Evolutionary conservation across 805 yeast genomes (phyloP), one percentile per base, ranked within the genome.

Genomic region (Cephaloascus fragrans): DNA sequence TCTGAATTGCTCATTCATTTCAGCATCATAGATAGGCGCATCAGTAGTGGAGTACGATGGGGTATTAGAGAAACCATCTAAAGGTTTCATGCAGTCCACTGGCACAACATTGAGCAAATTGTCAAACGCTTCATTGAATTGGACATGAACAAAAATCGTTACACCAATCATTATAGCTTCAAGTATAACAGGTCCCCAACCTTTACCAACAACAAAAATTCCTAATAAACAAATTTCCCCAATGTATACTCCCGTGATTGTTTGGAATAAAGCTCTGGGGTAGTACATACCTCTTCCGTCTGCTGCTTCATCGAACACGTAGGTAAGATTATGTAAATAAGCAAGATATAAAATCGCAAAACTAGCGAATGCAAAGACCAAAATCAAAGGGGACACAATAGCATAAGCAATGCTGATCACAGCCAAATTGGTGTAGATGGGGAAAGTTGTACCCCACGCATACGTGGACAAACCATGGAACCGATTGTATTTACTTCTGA

Each of bases 141-240:
- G 72, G 23, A 75, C 15, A 51, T 90, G 96, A 42, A 75, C 68
- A 53, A 85, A 80, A 3, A 73, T 72, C 0, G 97, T 86, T 46
- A 71, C 58, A 6, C 71, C 73, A 12, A 86, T 50, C 33, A 82
- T 67, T 38, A 89, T 67, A 2, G 77, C 79, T 56, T 83, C 85
- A 39, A 90, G 61, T 3, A 80, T 84, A 46, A 88, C 71, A 29
- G 96, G 95, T 35, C 96, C 97, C 96, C 96, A 90, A 33, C 94
- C 83, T 67, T 86, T 86, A 44, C 94, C 88, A 40, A 90, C 94
- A 15, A 77, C 84, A 55, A 87, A 89, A 40, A 93, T 59, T 40
- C 96, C 97, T 39, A 93, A 56, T 45, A 93, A 50, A 66, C 96
- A 86, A 18, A 88, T 61, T 60, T 90, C 89, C 32, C 95, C 95